Conservation (phyloP, 2,329 filamentous ascomycete species). For the Beauveria brongniartii region DNA sequence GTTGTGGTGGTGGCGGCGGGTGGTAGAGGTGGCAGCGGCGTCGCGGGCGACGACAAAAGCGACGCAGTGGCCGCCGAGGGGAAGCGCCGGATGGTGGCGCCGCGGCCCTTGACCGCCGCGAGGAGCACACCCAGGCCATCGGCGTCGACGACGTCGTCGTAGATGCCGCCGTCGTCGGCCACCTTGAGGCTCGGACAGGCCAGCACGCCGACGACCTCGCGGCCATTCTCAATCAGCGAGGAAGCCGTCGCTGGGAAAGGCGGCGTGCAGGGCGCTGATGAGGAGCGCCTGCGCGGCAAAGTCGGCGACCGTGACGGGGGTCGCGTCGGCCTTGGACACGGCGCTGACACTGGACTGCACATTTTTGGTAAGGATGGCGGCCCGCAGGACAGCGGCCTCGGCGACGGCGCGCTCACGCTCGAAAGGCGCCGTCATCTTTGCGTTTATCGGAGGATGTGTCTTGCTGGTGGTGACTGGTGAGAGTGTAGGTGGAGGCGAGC, state of each 20-base stretch:
- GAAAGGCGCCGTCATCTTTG: conserved; percentile 18
- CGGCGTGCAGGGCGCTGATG: conserved; percentile 44
- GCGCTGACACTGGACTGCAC: conserved; percentile 35
- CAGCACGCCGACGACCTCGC: conserved; percentile 49
- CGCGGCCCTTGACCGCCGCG: conserved; percentile 24
- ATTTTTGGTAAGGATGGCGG: conserved; percentile 48
- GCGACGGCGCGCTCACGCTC: conserved; percentile 25
- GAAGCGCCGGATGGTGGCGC: conserved; percentile 22
- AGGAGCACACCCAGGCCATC: conserved; percentile 29
- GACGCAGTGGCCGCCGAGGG: conserved; percentile 1
- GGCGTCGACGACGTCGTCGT: conserved; percentile 25
- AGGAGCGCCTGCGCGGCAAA: conserved; percentile 56
- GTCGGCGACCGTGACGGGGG: conserved; percentile 56
- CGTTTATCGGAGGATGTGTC: background rate
- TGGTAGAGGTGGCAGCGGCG: conserved; percentile 16
- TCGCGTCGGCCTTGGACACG: conserved; percentile 48
- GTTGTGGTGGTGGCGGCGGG: conserved; percentile 16
- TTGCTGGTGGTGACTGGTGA: background rate
- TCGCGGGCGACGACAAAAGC: conserved; percentile 16
- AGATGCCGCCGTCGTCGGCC: conserved; percentile 25
- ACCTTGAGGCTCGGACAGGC: conserved; percentile 51
- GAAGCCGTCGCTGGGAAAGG: conserved; percentile 48
- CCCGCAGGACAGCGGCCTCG: conserved; percentile 43
- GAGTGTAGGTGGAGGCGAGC: background rate
- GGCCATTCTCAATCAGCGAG: conserved; percentile 48